phyloP scores from a whole-genome alignment of 306 rosid genomes.

The Lagenaria siceraria region DNA sequence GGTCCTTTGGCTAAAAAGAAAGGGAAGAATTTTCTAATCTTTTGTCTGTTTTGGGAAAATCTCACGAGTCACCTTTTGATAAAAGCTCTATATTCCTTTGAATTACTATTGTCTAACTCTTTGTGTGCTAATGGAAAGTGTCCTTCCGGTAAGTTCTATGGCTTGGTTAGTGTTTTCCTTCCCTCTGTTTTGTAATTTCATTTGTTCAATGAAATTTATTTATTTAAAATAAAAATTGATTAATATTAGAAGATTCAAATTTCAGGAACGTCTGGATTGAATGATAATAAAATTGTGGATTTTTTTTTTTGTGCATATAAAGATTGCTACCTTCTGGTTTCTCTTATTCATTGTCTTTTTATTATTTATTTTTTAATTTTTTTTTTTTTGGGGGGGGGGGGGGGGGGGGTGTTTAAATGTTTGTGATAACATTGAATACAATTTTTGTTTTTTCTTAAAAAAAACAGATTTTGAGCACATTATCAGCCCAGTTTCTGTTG shows the following conservation, averaged over 20 bases:
- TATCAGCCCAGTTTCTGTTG: constrained; percentile 79
- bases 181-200: neutral
- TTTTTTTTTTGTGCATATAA: neutral
- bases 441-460: constrained; percentile 18
- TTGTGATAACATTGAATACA: neutral
- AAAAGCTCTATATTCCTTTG: neutral
- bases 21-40: neutral
- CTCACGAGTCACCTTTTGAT: neutral
- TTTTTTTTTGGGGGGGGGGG: too few relatives aligned
- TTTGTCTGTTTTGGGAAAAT: neutral
- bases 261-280: neutral
- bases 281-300: neutral
- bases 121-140: neutral
- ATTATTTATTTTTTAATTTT: too few relatives aligned
- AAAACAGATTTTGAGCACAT: constrained; percentile 66
- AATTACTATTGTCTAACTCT: neutral
- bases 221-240: neutral
- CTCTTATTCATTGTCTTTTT: neutral
- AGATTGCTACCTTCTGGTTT: neutral
- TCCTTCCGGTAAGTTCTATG: neutral
- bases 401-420: too few relatives aligned
- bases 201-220: neutral
- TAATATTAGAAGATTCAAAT: neutral
- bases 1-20: neutral
- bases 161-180: neutral